phyloP scores from a whole-genome alignment of 805 yeast genomes.

The Candida ipomoeae region DNA sequence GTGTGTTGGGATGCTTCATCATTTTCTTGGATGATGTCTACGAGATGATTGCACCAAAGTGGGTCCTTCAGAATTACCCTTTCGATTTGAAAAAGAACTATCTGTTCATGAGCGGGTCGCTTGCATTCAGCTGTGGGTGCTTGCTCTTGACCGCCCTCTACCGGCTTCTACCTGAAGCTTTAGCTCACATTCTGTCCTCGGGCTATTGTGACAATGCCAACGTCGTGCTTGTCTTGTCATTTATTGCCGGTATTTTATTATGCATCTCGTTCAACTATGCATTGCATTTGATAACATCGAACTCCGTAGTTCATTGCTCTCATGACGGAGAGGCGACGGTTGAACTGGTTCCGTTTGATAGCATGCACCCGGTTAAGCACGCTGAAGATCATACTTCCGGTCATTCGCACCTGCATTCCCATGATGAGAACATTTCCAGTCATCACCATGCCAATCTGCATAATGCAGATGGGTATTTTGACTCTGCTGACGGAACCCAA shows the following conservation, averaged over 20 bases:
- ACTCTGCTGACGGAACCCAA: not conserved
- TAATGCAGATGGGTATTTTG: constrained; percentile 2
- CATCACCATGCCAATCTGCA: not conserved
- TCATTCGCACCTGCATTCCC: constrained; percentile 19
- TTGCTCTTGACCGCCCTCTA: constrained; percentile 73
- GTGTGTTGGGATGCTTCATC: constrained; percentile 65
- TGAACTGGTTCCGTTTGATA: constrained; percentile 14
- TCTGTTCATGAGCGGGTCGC: constrained; percentile 64
- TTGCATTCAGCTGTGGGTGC: constrained; percentile 80
- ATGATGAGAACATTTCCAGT: constrained; percentile 2
- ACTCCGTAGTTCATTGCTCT: constrained; percentile 81
- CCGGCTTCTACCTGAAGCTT: constrained; percentile 69
- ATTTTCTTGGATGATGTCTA: constrained; percentile 61
- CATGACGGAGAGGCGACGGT: constrained; percentile 45
- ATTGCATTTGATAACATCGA: constrained; percentile 73
- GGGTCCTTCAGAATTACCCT: constrained; percentile 34
- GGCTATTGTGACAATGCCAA: constrained; percentile 21
- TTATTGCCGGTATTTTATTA: constrained; percentile 54
- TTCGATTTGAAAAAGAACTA: constrained; percentile 59
- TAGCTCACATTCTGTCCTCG: constrained; percentile 39
- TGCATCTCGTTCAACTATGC: constrained; percentile 60
- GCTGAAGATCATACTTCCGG: constrained; percentile 13
- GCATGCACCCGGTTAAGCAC: constrained; percentile 8
- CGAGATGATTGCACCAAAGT: constrained; percentile 36
- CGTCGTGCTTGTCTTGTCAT: constrained; percentile 40